These are phyloP conservation scores for Suhomyces kunorum DNA, from an alignment of 1,139 yeast genomes.

Conservation along the genomic window DNA sequence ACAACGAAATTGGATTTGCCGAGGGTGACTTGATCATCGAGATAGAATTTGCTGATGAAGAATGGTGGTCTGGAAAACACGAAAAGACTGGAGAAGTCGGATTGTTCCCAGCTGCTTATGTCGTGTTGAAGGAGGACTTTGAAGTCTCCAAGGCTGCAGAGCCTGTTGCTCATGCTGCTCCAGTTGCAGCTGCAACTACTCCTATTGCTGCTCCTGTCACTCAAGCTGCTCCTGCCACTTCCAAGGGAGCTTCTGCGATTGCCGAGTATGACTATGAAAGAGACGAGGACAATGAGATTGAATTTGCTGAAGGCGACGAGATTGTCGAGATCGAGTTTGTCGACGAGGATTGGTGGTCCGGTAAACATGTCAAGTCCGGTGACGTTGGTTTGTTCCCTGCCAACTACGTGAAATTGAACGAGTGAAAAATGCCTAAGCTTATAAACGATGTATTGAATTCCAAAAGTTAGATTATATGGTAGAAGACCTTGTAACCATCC, in stretches of 20 bases:
- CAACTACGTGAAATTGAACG: slow-evolving; percentile 63
- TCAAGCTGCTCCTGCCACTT: background rate
- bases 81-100: slow-evolving; percentile 69
- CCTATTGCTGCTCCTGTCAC: background rate
- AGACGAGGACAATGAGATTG: slow-evolving; percentile 76
- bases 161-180: slow-evolving; percentile 4
- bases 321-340: slow-evolving; percentile 66
- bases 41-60: slow-evolving; percentile 88
- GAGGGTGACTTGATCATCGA: slow-evolving; percentile 83
- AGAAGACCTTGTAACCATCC: no score
- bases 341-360: slow-evolving; percentile 86
- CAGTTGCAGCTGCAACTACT: background rate
- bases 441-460: background rate
- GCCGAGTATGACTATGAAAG: slow-evolving; percentile 71
- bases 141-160: no score
- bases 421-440: slow-evolving; percentile 16
- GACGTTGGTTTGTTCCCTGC: slow-evolving; percentile 74
- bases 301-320: slow-evolving; percentile 63
- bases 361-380: slow-evolving; percentile 59
- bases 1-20: slow-evolving; percentile 71
- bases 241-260: slow-evolving; percentile 39
- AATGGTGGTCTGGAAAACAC: slow-evolving; percentile 93
- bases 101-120: slow-evolving; percentile 68
- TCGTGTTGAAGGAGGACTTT: slow-evolving; percentile 16
- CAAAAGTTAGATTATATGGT: background rate